Base-by-base conservation (phyloP, 768 basidiomycete species). In the Boletus fagicola region DNA sequence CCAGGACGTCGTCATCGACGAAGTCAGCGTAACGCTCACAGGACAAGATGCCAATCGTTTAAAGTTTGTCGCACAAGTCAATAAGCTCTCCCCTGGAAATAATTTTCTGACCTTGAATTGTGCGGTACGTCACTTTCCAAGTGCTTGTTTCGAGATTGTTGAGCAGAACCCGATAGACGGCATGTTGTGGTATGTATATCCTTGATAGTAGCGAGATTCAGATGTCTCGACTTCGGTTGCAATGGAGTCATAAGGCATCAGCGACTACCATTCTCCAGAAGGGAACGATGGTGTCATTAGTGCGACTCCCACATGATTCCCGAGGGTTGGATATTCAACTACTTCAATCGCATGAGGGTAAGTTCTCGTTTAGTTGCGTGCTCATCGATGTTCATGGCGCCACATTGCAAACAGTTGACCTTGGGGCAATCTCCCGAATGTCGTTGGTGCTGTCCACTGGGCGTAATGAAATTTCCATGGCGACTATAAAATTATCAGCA, bases 161-260 rank as follows among this genome's bases (percentile, higher is more conserved):
- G 13, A 60, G 39, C 39, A 35, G 4, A 16, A 35, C 49, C 42
- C 24, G 28, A 63, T 51, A 62, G 93, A 88, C 85, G 16, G 81
- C 90, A 4, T 78, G 84, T 16, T 75, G 78, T 46, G 95, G 94
- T 12, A 77, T 80, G 1, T 92, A 88, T 65, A 63, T 83, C 3
- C 75, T 90, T 26, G 88, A 92, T 35, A 77, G 78, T 36, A 87
- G 81, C 16, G 86, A 92, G 71, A 76, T 90, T 24, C 82, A 80
- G 16, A 74, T 89, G 55, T 80, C 86, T 4, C 80, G 78, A 31
- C 76, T 94, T 16, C 74, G 80, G 46, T 77, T 95, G 45, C 86
- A 89, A 65, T 88, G 86, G 80, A 76, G 75, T 40, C 76, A 84
- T 64, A 76, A 79, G 54, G 38, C 65, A n/a, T 63, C 68, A 28